phyloP scores from a whole-genome alignment of 306 rosid species.

The Inga oerstediana region DNA sequence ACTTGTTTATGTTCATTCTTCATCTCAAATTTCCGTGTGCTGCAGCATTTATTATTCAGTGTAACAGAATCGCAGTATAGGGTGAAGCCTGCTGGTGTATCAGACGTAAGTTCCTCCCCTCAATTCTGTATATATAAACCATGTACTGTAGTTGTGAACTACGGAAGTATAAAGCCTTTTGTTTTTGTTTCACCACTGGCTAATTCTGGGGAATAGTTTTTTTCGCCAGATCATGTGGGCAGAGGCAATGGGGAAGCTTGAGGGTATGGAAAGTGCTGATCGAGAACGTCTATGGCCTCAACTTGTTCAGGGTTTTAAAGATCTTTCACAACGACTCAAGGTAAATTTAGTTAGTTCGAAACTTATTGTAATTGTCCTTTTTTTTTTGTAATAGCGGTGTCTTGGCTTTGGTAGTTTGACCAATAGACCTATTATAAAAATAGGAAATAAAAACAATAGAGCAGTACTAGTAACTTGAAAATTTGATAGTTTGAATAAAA shows the following conservation, averaged over 20 bases:
- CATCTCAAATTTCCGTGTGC: slow-evolving; percentile 31
- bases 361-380: not conserved
- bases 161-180: slow-evolving; percentile 14
- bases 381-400: not conserved
- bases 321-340: slow-evolving; percentile 92
- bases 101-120: slow-evolving; percentile 73
- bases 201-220: slow-evolving; percentile 67
- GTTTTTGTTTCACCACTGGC: slow-evolving; percentile 13
- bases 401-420: not conserved
- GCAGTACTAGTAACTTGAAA: not conserved
- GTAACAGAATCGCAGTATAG: slow-evolving; percentile 81
- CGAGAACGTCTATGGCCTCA: slow-evolving; percentile 98
- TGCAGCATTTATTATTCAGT: slow-evolving; percentile 93
- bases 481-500: slow-evolving; percentile 16
- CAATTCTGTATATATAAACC: not conserved
- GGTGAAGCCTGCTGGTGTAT: slow-evolving; percentile 90
- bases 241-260: slow-evolving; percentile 98
- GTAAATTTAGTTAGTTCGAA: slow-evolving; percentile 42
- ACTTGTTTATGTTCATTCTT: slow-evolving; percentile 11
- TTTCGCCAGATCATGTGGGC: slow-evolving; percentile 98
- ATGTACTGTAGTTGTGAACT: not conserved
- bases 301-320: slow-evolving; percentile 87
- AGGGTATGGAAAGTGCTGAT: slow-evolving; percentile 90
- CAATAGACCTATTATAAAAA: not conserved
- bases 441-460: not conserved